Evolutionary conservation across 2,329 filamentous ascomycete genomes (phyloP).

Genomic region (Alternaria novae-zelandiae): DNA sequence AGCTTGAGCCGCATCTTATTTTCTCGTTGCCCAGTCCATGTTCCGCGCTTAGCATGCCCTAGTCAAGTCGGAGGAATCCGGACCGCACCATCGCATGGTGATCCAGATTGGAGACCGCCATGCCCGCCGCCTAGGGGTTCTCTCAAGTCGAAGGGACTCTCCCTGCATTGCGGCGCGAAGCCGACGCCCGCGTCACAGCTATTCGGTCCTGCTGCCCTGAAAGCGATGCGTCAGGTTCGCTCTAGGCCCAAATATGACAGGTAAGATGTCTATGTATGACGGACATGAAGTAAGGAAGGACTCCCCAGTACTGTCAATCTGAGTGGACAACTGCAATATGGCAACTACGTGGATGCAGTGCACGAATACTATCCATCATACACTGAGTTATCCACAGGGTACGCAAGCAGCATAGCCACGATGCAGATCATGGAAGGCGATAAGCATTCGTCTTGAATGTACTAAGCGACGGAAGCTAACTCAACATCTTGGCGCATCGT

Average conservation of each 20-base stretch:
- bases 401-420: conserved; percentile 12
- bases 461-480: conserved; percentile 15
- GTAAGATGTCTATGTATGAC: not conserved
- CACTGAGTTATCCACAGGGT: not conserved
- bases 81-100: conserved; percentile 14
- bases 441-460: conserved; percentile 8
- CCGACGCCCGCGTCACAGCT: conserved; percentile 4
- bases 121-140: conserved; percentile 7
- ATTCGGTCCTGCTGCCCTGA: conserved; percentile 5
- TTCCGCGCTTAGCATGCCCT: conserved; percentile 23
- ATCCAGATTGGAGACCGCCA: conserved; percentile 6
- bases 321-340: not conserved
- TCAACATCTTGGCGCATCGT: conserved; percentile 36
- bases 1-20: conserved; percentile 37
- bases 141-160: conserved; percentile 1
- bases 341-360: not conserved
- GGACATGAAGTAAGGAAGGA: not conserved
- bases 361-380: not conserved
- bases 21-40: conserved; percentile 22
- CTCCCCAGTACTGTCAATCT: not conserved
- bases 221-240: not conserved
- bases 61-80: conserved; percentile 22
- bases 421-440: conserved; percentile 10
- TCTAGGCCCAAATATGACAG: conserved; percentile 1
- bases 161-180: conserved; percentile 18